Evolutionary conservation across 1,284 basidiomycete genomes (phyloP), one percentile per base, ranked within the genome.

Genomic region (Volvariella surrecta): DNA sequence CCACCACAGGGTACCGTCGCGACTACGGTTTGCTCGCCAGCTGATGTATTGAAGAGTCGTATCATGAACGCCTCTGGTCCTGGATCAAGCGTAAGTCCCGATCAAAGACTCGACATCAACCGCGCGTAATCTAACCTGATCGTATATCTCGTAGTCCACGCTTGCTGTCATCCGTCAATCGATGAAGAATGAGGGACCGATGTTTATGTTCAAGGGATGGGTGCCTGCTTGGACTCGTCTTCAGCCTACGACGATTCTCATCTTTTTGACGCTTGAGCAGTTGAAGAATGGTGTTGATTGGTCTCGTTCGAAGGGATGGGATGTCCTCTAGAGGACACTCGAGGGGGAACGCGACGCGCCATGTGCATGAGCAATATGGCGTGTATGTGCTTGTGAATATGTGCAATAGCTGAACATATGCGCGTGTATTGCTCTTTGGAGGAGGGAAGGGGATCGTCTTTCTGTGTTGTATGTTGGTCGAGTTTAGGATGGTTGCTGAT

Each of bases 161-260:
- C 49, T 89, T 20, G 69, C 62, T 8, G 81, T 89, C 39, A 89
- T 94, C 58, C 67, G 73, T 22, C 57, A 71, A 6, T 87, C 88
- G 39, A 72, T 94, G 51, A 71, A 74, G 48, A 82, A 68, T 49
- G 91, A 95, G 59, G 92, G 91, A 4, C 59, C 86, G 3, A 80
- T 83, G 73, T 94, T 92, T 73, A 88, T 94, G 79, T 93, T 95
- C 72, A 90, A 89, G 59, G 86, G 91, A 51, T 89, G 89, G 89
- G 63, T 89, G 8, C 86, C 86, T 0, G 84, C 86, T 16, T 92
- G 88, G 88, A 78, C 76, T 45, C 73, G 89, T 59, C 71, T 92
- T 35, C 86, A 91, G 59, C 89, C 89, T 0, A 90, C 85, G 45
- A 89, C 84, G 30, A 84, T 88, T 50, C 68, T 87, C 40, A 91